Percentiles rank a stretch among this genome's conserved stretches.
These are phyloP conservation scores for Solanum stenotomum DNA, from an alignment of 257 asterid genomes.

Conservation along the genomic window DNA sequence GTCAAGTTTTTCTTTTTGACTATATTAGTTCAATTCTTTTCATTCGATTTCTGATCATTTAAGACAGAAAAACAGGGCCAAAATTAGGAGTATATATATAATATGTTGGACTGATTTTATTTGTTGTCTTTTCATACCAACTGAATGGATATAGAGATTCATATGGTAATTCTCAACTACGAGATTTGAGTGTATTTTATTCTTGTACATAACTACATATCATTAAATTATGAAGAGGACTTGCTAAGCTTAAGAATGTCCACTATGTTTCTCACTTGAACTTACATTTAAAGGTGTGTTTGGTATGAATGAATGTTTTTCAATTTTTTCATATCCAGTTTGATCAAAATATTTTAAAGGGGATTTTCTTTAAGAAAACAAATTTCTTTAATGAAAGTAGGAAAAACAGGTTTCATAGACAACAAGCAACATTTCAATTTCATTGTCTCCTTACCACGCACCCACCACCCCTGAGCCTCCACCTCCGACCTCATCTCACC, in stretches of 20 bases:
- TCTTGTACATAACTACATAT: background rate
- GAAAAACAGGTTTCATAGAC: no score
- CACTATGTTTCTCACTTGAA: background rate
- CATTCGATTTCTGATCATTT: no score
- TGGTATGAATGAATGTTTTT: background rate
- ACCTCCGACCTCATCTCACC: background rate
- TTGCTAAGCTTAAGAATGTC: background rate
- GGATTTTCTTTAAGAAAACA: no score
- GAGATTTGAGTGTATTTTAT: background rate
- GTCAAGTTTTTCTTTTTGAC: background rate
- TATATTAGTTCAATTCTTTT: background rate
- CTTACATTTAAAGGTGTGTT: background rate
- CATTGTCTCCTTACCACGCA: no score
- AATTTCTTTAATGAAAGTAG: background rate
- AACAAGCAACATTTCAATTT: no score
- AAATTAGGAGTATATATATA: background rate
- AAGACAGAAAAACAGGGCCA: no score
- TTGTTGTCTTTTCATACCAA: background rate
- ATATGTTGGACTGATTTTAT: background rate
- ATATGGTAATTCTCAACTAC: background rate
- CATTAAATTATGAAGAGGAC: background rate
- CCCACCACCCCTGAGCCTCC: background rate
- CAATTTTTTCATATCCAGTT: no score
- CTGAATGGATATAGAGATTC: background rate
- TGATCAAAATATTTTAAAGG: background rate